Evolutionary conservation across 495 filamentous ascomycete genomes (phyloP), one percentile per base, ranked within the genome.

Genomic region (Bathelium albidoporum): DNA sequence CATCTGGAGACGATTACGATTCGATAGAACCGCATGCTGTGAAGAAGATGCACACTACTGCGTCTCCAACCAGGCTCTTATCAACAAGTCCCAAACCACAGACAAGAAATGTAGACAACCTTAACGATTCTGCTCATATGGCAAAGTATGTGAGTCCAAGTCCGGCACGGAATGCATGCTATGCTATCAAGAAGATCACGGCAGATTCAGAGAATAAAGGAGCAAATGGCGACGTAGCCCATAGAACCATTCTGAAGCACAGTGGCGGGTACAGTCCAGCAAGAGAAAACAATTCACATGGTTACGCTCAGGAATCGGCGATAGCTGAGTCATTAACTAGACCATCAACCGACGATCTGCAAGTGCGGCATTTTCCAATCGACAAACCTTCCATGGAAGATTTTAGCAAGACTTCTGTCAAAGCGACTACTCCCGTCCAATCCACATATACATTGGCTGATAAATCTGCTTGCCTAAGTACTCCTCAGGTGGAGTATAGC

Each of bases 121-220:
- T n/a, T 32, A 24, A 53, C 29, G 26, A 3, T 58, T n/a, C 5
- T 49, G 9, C 44, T 16, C 44, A 22, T 5, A 49, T 16, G 5
- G 11, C 20, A 22, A n/a, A 49, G 5, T 22, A 16, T n/a, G 20
- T 49, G 20, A 16, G 20, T 49, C 44, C 14, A 49, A 49, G 18
- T 34, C 63, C 31, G 43, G 22, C 9, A 36, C n/a, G n/a, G n/a
- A 62, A 2, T 18, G 10, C n/a, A 44, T n/a, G 44, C 5, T 5
- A 22, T 5, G 44, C 18, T 49, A 10, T 22, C 18, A 41, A 43
- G 32, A 26, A 39, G 18, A 34, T 64, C 24, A 32, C 67, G 62
- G 58, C 62, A 39, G 60, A 67, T 36, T 65, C 60, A 4, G 64
- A 64, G 28, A 59, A 68, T 41, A 64, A 66, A 39, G 65, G 63